A percentile compares a stretch with the other conserved stretches of the same genome.
Conservation (phyloP, 169 alveolate species). For the Plasmodium sp. region DNA sequence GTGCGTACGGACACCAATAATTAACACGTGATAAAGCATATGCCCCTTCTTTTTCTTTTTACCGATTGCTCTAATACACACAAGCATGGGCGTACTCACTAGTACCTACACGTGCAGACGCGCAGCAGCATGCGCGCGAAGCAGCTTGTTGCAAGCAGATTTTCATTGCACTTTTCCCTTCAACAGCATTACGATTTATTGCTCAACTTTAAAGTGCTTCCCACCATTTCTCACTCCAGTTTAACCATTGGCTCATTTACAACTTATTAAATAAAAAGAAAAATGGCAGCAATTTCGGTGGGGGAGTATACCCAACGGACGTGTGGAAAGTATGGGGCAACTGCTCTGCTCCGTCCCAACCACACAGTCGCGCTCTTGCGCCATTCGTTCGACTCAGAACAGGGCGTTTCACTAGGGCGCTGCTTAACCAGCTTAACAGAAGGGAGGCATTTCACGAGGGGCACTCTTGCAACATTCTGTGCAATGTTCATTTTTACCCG, state of each 20-base stretch:
- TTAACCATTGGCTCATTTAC: not conserved
- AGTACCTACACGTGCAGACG: not conserved
- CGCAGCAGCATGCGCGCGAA: not conserved
- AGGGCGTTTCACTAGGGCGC: not conserved
- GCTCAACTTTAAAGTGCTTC: not conserved
- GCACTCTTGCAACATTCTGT: not conserved
- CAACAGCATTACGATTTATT: not conserved
- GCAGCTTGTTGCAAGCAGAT: not conserved
- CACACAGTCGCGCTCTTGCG: not conserved
- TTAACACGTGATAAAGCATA: not conserved
- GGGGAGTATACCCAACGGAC: not conserved
- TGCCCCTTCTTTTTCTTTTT: not conserved
- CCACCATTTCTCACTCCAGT: not conserved
- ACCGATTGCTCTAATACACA: not conserved
- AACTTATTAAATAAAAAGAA: not conserved
- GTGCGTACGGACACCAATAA: not conserved
- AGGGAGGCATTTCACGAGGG: not conserved
- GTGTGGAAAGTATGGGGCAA: not conserved
- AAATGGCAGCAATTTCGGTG: not conserved
- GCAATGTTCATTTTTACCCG: not conserved
- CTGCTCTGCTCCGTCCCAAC: not conserved
- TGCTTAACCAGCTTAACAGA: not conserved
- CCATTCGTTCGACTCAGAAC: not conserved
- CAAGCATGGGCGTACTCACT: not conserved
- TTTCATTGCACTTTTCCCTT: not conserved